Evolutionary conservation across 352 stramenopile genomes (phyloP), one percentile per base, ranked within the genome.

Genomic region (Bremia lactucae): DNA sequence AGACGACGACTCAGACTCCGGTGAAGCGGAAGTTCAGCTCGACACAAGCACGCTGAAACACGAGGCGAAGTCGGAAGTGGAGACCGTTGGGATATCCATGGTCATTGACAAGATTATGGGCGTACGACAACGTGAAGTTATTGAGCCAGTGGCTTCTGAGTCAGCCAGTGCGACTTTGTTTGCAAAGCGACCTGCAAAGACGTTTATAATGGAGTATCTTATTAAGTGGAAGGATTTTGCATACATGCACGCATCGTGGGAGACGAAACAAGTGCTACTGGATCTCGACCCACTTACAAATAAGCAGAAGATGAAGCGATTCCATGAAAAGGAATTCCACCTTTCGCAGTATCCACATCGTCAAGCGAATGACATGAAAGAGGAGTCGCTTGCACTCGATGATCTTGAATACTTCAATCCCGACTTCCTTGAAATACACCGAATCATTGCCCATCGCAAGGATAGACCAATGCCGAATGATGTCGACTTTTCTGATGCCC

Each of bases 151-250:
- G 15, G 53, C 44, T 6, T 23, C 46, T 0, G 62, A 66, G 24
- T 68, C 61, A 23, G 60, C 53, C 8, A 62, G 55, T 22, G 62
- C 54, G 31, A 68, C 55, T 29, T 55, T 78, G 36, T 73, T 76
- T 35, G 50, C 55, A 11, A 65, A 52, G 24, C 42, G 60, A 7
- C 55, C 60, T 9, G 69, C 49, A 4, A 74, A 61, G 11, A 43
- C 54, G 23, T 40, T 57, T 0, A 45, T 81, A 18, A 68, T 59
- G 2, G 80, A 96, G 60, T 95, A 92, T 43, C 75, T 82, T 18
- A 92, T 95, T 60, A 95, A 95, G 62, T 95, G 81, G 81, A 92
- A 90, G 52, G 78, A 75, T 9, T 91, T 90, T 42, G 88, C 81
- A 36, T 89, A 94, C 62, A 69, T 95, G 55, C 83, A 94, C 51